These are phyloP conservation scores for Rhizophagus prolifer DNA, from an alignment of 192 early-diverging fungal genomes.

Conservation along the genomic window DNA sequence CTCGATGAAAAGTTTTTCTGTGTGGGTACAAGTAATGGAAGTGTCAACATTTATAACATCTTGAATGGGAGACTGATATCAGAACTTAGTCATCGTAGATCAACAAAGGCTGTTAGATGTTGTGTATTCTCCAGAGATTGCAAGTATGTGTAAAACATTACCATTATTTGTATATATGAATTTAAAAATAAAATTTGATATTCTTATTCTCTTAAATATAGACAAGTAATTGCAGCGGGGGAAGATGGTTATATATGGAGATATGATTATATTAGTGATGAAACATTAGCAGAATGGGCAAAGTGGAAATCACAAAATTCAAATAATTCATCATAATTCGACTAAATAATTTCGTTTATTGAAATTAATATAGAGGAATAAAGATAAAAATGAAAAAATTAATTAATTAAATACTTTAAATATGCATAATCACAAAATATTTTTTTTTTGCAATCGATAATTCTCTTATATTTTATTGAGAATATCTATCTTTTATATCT, in stretches of 20 bases:
- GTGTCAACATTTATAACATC: conserved; percentile 71
- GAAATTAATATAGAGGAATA: background rate
- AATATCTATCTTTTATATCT: conserved; percentile 74
- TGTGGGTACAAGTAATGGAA: conserved; percentile 72
- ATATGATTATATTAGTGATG: conserved; percentile 78
- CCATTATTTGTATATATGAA: background rate
- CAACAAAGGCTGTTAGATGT: conserved; percentile 75
- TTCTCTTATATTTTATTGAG: background rate
- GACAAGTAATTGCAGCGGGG: conserved; percentile 69
- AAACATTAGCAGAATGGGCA: conserved; percentile 71
- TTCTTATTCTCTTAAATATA: conserved; percentile 14
- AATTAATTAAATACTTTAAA: background rate
- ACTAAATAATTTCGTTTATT: background rate
- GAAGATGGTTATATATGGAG: conserved; percentile 83
- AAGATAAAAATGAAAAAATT: background rate
- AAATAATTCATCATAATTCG: background rate
- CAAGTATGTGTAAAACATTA: conserved; percentile 46
- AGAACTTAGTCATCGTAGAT: conserved; percentile 71
- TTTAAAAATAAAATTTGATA: background rate
- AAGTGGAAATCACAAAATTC: conserved; percentile 37
- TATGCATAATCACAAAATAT: background rate
- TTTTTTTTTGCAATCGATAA: background rate
- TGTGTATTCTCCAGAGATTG: conserved; percentile 77
- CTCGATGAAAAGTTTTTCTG: conserved; percentile 72
- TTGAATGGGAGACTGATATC: conserved; percentile 60